Evolutionary conservation across 768 basidiomycete species (phyloP).

Genomic region (Hygrocybe punicea): DNA sequence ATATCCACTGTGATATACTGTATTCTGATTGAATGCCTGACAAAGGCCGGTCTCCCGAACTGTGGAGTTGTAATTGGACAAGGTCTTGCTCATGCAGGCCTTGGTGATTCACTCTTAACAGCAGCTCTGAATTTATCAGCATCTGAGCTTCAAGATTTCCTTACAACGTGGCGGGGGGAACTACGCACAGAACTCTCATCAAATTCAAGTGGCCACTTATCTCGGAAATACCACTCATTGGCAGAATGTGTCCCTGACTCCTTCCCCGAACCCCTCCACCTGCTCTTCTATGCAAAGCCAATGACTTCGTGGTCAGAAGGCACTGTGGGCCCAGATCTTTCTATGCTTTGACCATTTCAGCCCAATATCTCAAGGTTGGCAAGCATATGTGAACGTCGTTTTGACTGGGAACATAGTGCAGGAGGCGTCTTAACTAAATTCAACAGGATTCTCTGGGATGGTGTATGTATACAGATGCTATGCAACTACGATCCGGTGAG

Average conservation of each 20-base stretch:
- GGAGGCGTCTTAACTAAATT: conserved; percentile 53
- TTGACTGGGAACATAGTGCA: conserved; percentile 63
- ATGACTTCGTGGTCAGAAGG: conserved; percentile 43
- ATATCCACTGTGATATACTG: too few species aligned
- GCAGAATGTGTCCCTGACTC: conserved; percentile 44
- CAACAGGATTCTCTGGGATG: conserved; percentile 54
- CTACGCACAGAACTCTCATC: conserved; percentile 5
- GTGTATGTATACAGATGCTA: conserved; percentile 47
- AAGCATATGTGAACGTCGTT: conserved; percentile 55
- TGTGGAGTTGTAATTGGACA: conserved; percentile 54
- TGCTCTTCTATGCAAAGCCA: conserved; percentile 57
- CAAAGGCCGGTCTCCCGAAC: conserved; percentile 26
- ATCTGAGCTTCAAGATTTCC: conserved; percentile 1
- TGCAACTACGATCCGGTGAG: conserved; percentile 4
- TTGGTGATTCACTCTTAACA: conserved; percentile 49
- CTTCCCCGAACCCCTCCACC: conserved; percentile 52
- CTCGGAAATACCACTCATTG: conserved; percentile 44
- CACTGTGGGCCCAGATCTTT: conserved; percentile 30
- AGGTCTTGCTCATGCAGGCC: conserved; percentile 55
- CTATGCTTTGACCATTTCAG: not conserved
- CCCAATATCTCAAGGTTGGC: conserved; percentile 47
- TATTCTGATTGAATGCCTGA: too few species aligned
- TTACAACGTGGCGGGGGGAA: conserved; percentile 8
- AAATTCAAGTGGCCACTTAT: conserved; percentile 33
- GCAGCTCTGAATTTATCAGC: conserved; percentile 27